Evolutionary conservation across 345 rosid species (phyloP), one percentile per base, ranked within the genome.

Genomic region (Combretum micranthum): DNA sequence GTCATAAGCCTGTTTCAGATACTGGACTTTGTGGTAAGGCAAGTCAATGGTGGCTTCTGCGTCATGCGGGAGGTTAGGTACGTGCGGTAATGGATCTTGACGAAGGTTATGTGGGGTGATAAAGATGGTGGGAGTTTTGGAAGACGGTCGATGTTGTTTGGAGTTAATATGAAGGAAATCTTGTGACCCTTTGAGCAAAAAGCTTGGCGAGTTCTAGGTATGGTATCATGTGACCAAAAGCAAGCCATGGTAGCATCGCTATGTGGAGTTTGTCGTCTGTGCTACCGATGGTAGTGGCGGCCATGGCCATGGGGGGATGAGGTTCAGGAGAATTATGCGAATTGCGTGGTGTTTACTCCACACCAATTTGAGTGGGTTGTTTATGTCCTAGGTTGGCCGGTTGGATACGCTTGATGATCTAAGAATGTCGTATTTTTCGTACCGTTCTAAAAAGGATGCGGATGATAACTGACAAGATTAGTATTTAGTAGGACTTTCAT

Each of bases 31-130:
- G 47, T 69, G 12, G 47, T 52, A 55, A 6, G 77, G 58, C 23
- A 75, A 42, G 53, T 75, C 77, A 12, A 47, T 23, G 25, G 80
- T 64, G 46, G 77, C 70, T 37, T 65, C 80, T 4, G 77, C 72
- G 7, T 37, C 5, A 12, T 61, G 52, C 2, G 62, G 74, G n/a
- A 72, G 63, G 44, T 65, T 45, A 21, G 59, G 19, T 10, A 62
- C 62, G n/a, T 12, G 50, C 4, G 80, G 72, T 5, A 72, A 56
- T 2, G 71, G 52, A 76, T 42, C 20, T 53, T 48, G 44, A 76
- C 59, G 39, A 68, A 60, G 3, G 18, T 10, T 11, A 64, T 56
- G 32, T 52, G 52, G 20, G 66, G 10, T 9, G 63, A 13, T 15
- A 72, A 46, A 10, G 52, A 22, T 12, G 69, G 50, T 7, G 77